Evolutionary conservation across 139 green algal species (phyloP), one percentile per base, ranked within the genome.

Genomic region (Chlorella sp.): DNA sequence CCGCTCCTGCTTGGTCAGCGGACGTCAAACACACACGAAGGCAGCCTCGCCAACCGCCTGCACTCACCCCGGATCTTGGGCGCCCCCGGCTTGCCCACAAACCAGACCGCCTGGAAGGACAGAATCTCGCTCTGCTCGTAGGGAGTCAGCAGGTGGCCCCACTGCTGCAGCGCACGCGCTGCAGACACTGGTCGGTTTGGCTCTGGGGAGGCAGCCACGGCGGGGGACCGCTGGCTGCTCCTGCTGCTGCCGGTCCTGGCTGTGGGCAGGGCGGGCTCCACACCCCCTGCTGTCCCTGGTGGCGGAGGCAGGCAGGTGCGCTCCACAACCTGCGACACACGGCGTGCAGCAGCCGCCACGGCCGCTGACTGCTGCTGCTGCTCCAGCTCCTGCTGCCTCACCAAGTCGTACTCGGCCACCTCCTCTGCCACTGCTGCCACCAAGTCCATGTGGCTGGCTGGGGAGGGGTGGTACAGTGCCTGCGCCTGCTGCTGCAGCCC

Each of bases 81-180:
- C 32, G 30, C 30, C 22, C 60, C 60, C 0, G 42, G 28, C 61
- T 34, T 77, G 34, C 91, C 91, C 42, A 93, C 91, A 86, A 90
- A 93, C 73, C 76, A 93, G 37, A 93, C 83, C 18, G 87, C 3
- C 24, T 66, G 39, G 53, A 87, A 91, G 26, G 57, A n/a, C 60
- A 92, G 30, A 1, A 93, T 60, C 57, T 93, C 91, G 53, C n/a
- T 71, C 53, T 92, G 81, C 64, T 93, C 91, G 26, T 79, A 93
- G 1, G 82, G 60, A 21, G 91, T 90, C 22, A 93, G 68, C 83
- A 90, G 69, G 37, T 73, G 61, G 4, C 53, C 89, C 40, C 36
- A 71, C 39, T 73, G 61, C 30, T 48, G 66, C 61, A 91, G 68
- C 37, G 84, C 88, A 3, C 32, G 30, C 26, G 81, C 88, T 2